Conservation (phyloP, 2,329 filamentous ascomycete species). For the Leptodontidium sp. region DNA sequence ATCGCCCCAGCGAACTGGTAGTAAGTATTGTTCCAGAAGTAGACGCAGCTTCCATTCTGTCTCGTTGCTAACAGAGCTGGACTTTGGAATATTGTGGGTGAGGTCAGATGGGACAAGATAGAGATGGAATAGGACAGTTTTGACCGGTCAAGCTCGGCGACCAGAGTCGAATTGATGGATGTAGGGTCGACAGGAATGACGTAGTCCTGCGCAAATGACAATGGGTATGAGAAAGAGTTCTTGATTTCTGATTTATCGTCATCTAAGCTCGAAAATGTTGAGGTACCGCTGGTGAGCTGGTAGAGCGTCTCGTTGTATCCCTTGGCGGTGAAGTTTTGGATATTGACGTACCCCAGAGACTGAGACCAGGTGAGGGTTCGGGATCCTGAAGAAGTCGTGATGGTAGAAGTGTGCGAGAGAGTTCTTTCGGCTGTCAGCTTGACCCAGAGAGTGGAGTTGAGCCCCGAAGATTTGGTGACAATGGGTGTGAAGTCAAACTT, state of each 20-base stretch:
- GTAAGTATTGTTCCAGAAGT: slow-evolving; percentile 41
- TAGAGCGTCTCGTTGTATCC: slow-evolving; percentile 36
- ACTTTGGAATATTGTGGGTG: slow-evolving; percentile 17
- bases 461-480: slow-evolving; percentile 14
- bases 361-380: slow-evolving; percentile 34
- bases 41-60: slow-evolving; percentile 36
- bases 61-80: slow-evolving; percentile 28
- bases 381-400: slow-evolving; percentile 36
- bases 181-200: slow-evolving; percentile 27
- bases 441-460: slow-evolving; percentile 32
- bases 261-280: slow-evolving; percentile 28
- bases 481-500: slow-evolving; percentile 28
- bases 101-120: slow-evolving; percentile 36
- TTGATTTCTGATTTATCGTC: slow-evolving; percentile 12
- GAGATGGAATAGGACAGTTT: slow-evolving; percentile 24
- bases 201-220: slow-evolving; percentile 32
- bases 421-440: slow-evolving; percentile 28
- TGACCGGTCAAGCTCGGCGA: slow-evolving; percentile 33
- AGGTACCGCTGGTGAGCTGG: slow-evolving; percentile 31
- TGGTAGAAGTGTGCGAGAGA: slow-evolving; percentile 32
- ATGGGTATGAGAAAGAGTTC: slow-evolving; percentile 33
- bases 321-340: slow-evolving; percentile 32
- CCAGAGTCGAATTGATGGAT: slow-evolving; percentile 29
- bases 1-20: slow-evolving; percentile 39
- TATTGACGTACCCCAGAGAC: slow-evolving; percentile 33